phyloP scores from a whole-genome alignment of 805 yeast genomes.

The Babjeviella inositovora region DNA sequence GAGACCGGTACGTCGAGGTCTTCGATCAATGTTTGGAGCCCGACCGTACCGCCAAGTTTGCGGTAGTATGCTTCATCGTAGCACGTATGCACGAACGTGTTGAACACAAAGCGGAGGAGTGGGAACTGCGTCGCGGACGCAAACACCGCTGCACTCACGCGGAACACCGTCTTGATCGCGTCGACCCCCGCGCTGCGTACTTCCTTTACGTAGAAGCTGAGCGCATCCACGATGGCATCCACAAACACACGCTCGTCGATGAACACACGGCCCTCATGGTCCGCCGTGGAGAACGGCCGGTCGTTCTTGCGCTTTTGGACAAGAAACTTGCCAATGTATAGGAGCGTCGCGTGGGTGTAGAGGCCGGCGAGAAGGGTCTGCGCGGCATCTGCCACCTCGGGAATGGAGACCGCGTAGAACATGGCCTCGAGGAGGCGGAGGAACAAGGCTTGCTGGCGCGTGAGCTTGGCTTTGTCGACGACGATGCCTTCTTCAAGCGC shows the following conservation, averaged over 20 bases:
- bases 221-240: slow-evolving; percentile 62
- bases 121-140: slow-evolving; percentile 63
- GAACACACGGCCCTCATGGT: slow-evolving; percentile 62
- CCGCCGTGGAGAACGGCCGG: slow-evolving; percentile 57
- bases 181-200: slow-evolving; percentile 60
- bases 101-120: slow-evolving; percentile 58
- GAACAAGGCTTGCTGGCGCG: slow-evolving; percentile 50
- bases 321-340: slow-evolving; percentile 63
- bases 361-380: slow-evolving; percentile 40
- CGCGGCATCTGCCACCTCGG: slow-evolving; percentile 60
- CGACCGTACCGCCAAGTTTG: slow-evolving; percentile 81
- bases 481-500: slow-evolving; percentile 23
- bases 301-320: slow-evolving; percentile 51
- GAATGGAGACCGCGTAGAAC: slow-evolving; percentile 63
- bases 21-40: slow-evolving; percentile 56
- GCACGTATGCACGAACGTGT: slow-evolving; percentile 79
- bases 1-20: slow-evolving; percentile 51
- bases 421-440: slow-evolving; percentile 50
- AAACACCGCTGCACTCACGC: slow-evolving; percentile 48
- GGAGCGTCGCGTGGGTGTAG: slow-evolving; percentile 64
- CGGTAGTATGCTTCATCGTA: slow-evolving; percentile 78
- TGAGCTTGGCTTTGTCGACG: slow-evolving; percentile 29
- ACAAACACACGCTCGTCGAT: slow-evolving; percentile 57
- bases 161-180: slow-evolving; percentile 45
- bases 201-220: slow-evolving; percentile 58